Percentiles rank a stretch among this genome's conserved stretches.
These are phyloP conservation scores for Plenodomus biglobosus DNA, from an alignment of 2,329 filamentous ascomycete species.

Conservation along the genomic window DNA sequence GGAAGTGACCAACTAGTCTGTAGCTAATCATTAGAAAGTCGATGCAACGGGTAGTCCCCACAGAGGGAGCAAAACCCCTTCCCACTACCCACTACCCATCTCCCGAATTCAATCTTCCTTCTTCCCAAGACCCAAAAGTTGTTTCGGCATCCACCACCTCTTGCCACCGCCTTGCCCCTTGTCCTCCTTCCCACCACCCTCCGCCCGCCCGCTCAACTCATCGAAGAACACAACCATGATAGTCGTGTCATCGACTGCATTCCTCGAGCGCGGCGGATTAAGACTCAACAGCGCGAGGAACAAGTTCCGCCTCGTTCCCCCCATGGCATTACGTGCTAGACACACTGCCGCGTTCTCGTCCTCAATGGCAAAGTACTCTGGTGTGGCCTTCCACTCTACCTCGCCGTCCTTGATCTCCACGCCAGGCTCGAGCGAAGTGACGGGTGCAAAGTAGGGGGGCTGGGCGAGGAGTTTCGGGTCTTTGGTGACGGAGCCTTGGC, in stretches of 20 bases:
- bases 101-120: background rate
- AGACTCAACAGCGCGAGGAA: slow-evolving; percentile 45
- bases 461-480: slow-evolving; percentile 18
- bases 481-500: slow-evolving; percentile 15
- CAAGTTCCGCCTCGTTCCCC: slow-evolving; percentile 49
- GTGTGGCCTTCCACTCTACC: slow-evolving; percentile 46
- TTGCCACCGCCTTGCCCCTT: slow-evolving; percentile 4
- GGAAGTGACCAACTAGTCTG: too few species aligned
- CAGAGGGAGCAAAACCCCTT: too few species aligned
- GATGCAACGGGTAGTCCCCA: too few species aligned
- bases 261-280: slow-evolving; percentile 37
- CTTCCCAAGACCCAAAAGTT: background rate
- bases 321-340: slow-evolving; percentile 56
- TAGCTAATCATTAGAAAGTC: too few species aligned
- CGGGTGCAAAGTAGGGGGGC: slow-evolving; percentile 8
- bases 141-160: slow-evolving; percentile 19
- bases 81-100: too few species aligned
- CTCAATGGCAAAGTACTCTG: slow-evolving; percentile 52
- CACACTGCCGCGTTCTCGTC: slow-evolving; percentile 57
- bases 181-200: background rate
- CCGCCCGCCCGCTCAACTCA: slow-evolving; percentile 15
- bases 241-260: slow-evolving; percentile 55
- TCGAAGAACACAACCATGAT: slow-evolving; percentile 59
- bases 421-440: slow-evolving; percentile 32
- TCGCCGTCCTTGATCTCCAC: slow-evolving; percentile 39